These are phyloP conservation scores for Cercospora citrullina DNA, from an alignment of 2,329 filamentous ascomycete species.

Conservation along the genomic window DNA sequence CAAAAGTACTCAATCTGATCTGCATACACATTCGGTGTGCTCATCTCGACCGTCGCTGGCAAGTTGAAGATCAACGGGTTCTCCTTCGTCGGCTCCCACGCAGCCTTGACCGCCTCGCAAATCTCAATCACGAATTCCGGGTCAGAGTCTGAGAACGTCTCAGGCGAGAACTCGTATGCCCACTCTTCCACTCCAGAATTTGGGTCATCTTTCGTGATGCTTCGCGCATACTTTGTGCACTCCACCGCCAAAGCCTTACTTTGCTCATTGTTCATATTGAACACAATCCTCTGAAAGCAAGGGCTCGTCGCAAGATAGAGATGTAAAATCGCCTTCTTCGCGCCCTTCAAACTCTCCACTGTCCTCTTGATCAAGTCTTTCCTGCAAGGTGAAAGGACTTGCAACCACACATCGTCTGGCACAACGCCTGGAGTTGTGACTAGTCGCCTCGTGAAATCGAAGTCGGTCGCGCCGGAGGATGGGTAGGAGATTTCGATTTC, in stretches of 20 bases:
- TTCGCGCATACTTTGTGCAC: constrained; percentile 82
- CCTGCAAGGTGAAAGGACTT: constrained; percentile 89
- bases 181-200: constrained; percentile 61
- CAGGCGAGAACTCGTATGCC: constrained; percentile 81
- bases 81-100: constrained; percentile 79
- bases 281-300: constrained; percentile 90
- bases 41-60: constrained; percentile 91
- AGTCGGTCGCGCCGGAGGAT: constrained; percentile 91
- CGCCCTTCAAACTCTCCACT: constrained; percentile 81
- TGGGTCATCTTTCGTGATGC: constrained; percentile 80
- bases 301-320: constrained; percentile 95
- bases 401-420: constrained; percentile 86
- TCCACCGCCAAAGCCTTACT: constrained; percentile 77
- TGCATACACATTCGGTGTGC: constrained; percentile 92
- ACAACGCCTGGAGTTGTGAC: constrained; percentile 80
- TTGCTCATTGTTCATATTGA: constrained; percentile 81
- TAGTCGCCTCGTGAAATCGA: constrained; percentile 86
- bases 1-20: constrained; percentile 98
- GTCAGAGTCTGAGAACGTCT: constrained; percentile 86
- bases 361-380: constrained; percentile 87
- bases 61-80: constrained; percentile 94
- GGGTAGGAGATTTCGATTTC: constrained; percentile 97
- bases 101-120: constrained; percentile 89
- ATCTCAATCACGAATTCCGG: constrained; percentile 80
- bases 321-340: constrained; percentile 92